phyloP scores from a whole-genome alignment of 768 basidiomycete genomes.

The Amanita pseudoporphyria region DNA sequence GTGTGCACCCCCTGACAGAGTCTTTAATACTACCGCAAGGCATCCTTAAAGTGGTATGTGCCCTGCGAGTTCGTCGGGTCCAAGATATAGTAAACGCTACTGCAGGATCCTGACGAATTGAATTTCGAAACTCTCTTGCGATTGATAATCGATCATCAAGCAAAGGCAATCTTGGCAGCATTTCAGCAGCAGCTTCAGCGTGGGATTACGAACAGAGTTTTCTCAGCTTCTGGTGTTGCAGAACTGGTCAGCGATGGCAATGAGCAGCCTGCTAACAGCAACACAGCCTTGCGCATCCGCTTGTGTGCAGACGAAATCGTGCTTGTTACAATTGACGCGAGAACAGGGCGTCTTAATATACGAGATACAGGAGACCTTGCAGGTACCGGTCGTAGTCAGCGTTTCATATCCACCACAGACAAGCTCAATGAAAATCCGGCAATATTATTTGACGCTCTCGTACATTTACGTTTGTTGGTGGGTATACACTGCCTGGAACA shows the following conservation, averaged over 20 bases:
- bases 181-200: slow-evolving; percentile 48
- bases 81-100: slow-evolving; percentile 3
- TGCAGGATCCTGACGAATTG: slow-evolving; percentile 55
- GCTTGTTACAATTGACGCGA: slow-evolving; percentile 65
- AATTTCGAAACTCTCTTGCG: slow-evolving; percentile 67
- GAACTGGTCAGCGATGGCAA: slow-evolving; percentile 41
- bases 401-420: slow-evolving; percentile 48
- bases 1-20: slow-evolving; percentile 41
- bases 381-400: slow-evolving; percentile 60
- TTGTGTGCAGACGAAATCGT: slow-evolving; percentile 73
- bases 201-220: slow-evolving; percentile 42
- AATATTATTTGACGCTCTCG: slow-evolving; percentile 45
- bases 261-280: neutral
- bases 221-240: slow-evolving; percentile 53
- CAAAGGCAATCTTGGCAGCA: slow-evolving; percentile 46
- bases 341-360: slow-evolving; percentile 71
- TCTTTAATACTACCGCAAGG: slow-evolving; percentile 32
- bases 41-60: slow-evolving; percentile 49
- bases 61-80: neutral
- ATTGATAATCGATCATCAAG: slow-evolving; percentile 56
- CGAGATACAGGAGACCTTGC: slow-evolving; percentile 77
- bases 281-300: slow-evolving; percentile 47
- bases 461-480: slow-evolving; percentile 54
- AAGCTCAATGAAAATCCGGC: slow-evolving; percentile 63
- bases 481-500: slow-evolving; percentile 17